Base-by-base conservation (phyloP, 148 eudicot genomes). In the Fagopyrum esculentum region DNA sequence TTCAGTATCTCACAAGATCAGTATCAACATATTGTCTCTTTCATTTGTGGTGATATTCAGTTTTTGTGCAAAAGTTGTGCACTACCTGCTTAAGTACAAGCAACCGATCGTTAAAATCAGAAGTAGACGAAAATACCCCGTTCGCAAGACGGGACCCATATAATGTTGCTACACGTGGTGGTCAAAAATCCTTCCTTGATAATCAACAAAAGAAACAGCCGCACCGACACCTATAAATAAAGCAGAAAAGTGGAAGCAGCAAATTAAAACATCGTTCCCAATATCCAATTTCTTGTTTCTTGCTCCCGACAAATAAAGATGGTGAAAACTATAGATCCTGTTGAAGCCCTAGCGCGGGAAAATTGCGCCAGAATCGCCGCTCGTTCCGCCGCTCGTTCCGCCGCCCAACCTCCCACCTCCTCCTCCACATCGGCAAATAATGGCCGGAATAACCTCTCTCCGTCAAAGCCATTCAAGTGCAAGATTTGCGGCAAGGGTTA, bases 401-500 rank as follows among this genome's bases (percentile, higher is more conserved):
- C 68, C 68, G 68, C 44, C 68, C 68, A 26, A 61, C 29, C 26
- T 22, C 26, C 68, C 15, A 22, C 26, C 26, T 22, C 68, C 43
- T 40, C 46, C 70, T n/a, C 68, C 15, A 40, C 46, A 45, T 3
- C 17, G 8, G 70, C 46, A 3, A 1, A 4, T 7, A 17, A 17
- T 3, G n/a, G 70, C 70, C 70, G 70, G 17, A 35, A 40, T 12
- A 2, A 22, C n/a, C 40, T 4, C 17, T 64, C 70, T 0, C 19
- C 70, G 70, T 45, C 1, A n/a, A 45, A 11, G 51, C 51, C 2
- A 40, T 64, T 64, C 46, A 35, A 64, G 11, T 84, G 86, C 77
- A 84, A 84, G 75, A 81, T 78, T 1, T 84, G 86, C 54, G 75
- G 82, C 26, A 47, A 73, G 26, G 56, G 75, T 26, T 84, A 81